These are phyloP conservation scores for Aspergillus fumigatiaffinis DNA, from an alignment of 2,329 filamentous ascomycete genomes.

Conservation along the genomic window DNA sequence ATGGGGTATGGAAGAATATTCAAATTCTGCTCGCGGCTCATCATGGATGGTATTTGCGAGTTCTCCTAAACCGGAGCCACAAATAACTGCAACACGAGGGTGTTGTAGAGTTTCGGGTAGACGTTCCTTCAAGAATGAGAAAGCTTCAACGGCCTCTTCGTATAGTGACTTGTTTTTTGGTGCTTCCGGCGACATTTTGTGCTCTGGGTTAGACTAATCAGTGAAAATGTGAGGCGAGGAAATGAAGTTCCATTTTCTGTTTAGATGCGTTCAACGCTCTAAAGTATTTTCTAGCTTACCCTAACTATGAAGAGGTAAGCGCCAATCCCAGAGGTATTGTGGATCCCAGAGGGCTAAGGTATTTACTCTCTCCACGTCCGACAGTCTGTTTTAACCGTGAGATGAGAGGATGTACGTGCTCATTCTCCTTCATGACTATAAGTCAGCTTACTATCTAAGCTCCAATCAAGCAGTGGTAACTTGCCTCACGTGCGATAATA, in stretches of 20 bases:
- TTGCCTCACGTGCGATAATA: background rate
- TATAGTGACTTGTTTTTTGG: slow-evolving; percentile 15
- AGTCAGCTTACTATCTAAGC: too few species aligned
- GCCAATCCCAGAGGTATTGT: background rate
- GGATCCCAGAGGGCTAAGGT: background rate
- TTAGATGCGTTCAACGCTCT: background rate
- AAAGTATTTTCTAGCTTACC: background rate
- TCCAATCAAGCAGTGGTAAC: too few species aligned
- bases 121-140: slow-evolving; percentile 45
- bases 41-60: slow-evolving; percentile 54
- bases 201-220: background rate
- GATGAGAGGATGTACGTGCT: background rate
- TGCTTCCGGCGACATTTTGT: slow-evolving; percentile 11
- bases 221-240: background rate
- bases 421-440: background rate
- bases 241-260: background rate
- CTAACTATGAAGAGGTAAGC: background rate
- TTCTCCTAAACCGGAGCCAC: slow-evolving; percentile 61
- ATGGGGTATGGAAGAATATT: slow-evolving; percentile 58
- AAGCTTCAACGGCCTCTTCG: slow-evolving; percentile 46
- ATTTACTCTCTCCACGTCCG: background rate
- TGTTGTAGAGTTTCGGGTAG: slow-evolving; percentile 49
- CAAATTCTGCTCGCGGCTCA: slow-evolving; percentile 49
- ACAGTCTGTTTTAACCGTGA: background rate
- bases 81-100: slow-evolving; percentile 60